These are phyloP conservation scores for Mitragyna speciosa DNA, from an alignment of 257 asterid species.

Conservation along the genomic window DNA sequence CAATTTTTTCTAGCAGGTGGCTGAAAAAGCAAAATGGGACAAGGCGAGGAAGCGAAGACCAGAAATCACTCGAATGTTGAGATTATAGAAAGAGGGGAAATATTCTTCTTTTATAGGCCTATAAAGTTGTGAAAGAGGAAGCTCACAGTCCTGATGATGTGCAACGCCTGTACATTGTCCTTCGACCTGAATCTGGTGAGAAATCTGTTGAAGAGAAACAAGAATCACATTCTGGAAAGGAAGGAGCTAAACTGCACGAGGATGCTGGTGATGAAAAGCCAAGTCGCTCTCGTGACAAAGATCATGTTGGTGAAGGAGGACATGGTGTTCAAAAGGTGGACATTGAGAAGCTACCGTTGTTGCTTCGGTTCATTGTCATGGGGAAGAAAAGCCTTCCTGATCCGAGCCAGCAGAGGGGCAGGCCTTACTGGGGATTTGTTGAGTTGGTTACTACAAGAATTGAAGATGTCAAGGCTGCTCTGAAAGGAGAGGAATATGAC, in stretches of 20 bases:
- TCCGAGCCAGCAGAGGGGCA: conserved; percentile 40
- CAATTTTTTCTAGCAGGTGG: neutral
- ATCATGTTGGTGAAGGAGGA: conserved; percentile 35
- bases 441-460: conserved; percentile 39
- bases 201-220: conserved; percentile 41
- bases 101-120: conserved; percentile 75
- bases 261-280: conserved; percentile 6
- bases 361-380: conserved; percentile 58
- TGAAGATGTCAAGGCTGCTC: conserved; percentile 33
- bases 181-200: conserved; percentile 61
- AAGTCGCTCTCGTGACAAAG: conserved; percentile 7
- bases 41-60: conserved; percentile 53
- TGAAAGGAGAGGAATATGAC: conserved; percentile 39
- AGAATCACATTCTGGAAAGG: conserved; percentile 46
- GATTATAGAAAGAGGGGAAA: conserved; percentile 72
- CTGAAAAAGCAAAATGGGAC: conserved; percentile 41
- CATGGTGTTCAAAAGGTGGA: conserved; percentile 36
- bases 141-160: conserved; percentile 60
- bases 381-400: conserved; percentile 74
- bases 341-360: conserved; percentile 41
- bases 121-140: conserved; percentile 62
- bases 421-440: conserved; percentile 40
- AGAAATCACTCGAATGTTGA: conserved; percentile 38
- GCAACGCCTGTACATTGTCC: conserved; percentile 68
- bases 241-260: conserved; percentile 28